Evolutionary conservation across 2,329 filamentous ascomycete species (phyloP).

Genomic region (Magnaporthiopsis poae): DNA sequence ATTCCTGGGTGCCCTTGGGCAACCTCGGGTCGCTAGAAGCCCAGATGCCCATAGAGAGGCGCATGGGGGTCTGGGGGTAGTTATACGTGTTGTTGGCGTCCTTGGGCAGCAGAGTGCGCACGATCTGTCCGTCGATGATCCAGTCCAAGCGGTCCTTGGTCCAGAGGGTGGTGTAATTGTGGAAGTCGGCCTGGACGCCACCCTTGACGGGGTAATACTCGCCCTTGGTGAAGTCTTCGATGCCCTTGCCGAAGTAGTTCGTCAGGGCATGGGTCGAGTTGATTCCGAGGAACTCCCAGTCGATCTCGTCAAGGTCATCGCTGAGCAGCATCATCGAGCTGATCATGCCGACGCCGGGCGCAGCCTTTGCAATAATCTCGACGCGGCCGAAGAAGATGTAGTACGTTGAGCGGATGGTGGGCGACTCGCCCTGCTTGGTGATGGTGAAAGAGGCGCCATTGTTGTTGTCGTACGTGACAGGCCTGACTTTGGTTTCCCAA

Average conservation of each 20-base stretch:
- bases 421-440: constrained; percentile 59
- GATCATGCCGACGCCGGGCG: constrained; percentile 65
- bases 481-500: constrained; percentile 62
- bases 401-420: constrained; percentile 68
- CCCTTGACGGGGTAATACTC: constrained; percentile 45
- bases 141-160: constrained; percentile 56
- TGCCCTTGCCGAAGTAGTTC: constrained; percentile 73
- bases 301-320: constrained; percentile 77
- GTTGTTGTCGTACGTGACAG: constrained; percentile 45
- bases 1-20: constrained; percentile 41
- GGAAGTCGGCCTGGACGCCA: constrained; percentile 49
- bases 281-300: constrained; percentile 72
- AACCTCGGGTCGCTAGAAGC: constrained; percentile 49
- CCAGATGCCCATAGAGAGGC: constrained; percentile 58
- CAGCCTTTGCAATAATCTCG: constrained; percentile 68
- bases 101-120: constrained; percentile 52
- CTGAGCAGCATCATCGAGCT: constrained; percentile 76
- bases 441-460: constrained; percentile 66
- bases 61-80: constrained; percentile 71
- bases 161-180: constrained; percentile 72
- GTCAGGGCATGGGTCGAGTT: constrained; percentile 54
- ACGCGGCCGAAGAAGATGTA: constrained; percentile 80
- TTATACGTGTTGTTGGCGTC: constrained; percentile 52
- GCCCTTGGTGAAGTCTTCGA: constrained; percentile 40
- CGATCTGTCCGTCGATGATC: constrained; percentile 57